Evolutionary conservation across 208 protist species (phyloP).

Genomic region (Herpetomonas samuelpessoai): DNA sequence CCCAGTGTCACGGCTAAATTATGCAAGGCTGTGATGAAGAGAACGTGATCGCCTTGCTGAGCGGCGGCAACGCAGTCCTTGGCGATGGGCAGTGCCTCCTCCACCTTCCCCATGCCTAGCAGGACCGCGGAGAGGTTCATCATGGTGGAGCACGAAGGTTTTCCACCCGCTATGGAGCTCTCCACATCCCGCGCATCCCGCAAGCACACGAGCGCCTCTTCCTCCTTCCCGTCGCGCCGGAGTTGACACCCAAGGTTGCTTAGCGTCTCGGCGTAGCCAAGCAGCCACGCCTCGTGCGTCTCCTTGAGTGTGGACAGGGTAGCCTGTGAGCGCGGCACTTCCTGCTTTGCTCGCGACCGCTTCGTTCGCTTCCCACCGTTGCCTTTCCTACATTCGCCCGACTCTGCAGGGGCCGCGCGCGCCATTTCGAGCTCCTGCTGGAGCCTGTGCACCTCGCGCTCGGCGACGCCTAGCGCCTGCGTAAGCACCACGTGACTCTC

Average conservation of each 20-base stretch:
- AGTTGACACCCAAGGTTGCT: slow-evolving; percentile 83
- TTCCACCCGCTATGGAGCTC: slow-evolving; percentile 35
- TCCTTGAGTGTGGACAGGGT: not conserved
- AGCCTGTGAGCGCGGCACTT: too few species aligned
- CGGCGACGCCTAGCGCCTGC: slow-evolving; percentile 25
- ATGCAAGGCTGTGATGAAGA: slow-evolving; percentile 79
- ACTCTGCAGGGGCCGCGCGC: not conserved
- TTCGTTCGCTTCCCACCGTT: not conserved
- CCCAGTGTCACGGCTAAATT: slow-evolving; percentile 80
- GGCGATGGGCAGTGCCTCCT: slow-evolving; percentile 62
- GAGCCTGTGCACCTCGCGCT: slow-evolving; percentile 13
- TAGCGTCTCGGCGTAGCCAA: slow-evolving; percentile 63
- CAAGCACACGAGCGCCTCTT: slow-evolving; percentile 50
- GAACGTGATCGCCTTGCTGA: slow-evolving; percentile 46
- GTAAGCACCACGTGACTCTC: slow-evolving; percentile 29
- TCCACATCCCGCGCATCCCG: slow-evolving; percentile 57
- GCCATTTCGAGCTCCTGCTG: not conserved
- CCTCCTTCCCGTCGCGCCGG: slow-evolving; percentile 41
- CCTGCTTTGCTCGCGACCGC: not conserved
- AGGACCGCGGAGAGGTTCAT: slow-evolving; percentile 82
- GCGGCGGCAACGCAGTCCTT: slow-evolving; percentile 60
- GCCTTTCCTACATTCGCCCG: not conserved
- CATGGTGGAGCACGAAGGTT: slow-evolving; percentile 83
- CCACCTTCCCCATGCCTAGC: slow-evolving; percentile 35
- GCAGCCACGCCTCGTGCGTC: slow-evolving; percentile 43